phyloP scores from a whole-genome alignment of 129 eudicot genomes.

The Arctium lappa region DNA sequence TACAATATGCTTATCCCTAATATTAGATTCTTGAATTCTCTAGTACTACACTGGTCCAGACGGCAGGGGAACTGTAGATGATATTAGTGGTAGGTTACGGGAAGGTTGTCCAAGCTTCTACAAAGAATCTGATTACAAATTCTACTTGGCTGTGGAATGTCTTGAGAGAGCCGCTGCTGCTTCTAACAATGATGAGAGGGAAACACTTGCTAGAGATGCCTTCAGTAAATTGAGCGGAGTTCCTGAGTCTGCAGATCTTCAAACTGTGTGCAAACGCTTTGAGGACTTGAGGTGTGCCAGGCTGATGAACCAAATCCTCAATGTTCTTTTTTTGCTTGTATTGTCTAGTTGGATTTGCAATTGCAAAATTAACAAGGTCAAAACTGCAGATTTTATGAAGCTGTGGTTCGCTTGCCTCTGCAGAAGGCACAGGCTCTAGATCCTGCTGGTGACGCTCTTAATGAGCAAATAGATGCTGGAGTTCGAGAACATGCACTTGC shows the following conservation, averaged over 20 bases:
- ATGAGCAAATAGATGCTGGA: conserved; percentile 83
- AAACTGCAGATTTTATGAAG: conserved; percentile 87
- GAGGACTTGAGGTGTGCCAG: conserved; percentile 73
- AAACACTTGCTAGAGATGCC: conserved; percentile 87
- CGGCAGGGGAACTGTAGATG: conserved; percentile 98
- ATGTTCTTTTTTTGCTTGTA: neutral
- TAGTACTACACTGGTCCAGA: conserved; percentile 98
- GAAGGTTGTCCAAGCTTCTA: conserved; percentile 98
- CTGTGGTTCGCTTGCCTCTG: conserved; percentile 87
- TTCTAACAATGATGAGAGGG: conserved; percentile 65
- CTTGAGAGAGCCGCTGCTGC: conserved; percentile 95
- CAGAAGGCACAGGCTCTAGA: conserved; percentile 93
- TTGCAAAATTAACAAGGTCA: conserved; percentile 18
- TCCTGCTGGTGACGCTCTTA: conserved; percentile 89
- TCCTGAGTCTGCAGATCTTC: conserved; percentile 97
- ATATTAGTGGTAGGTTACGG: conserved; percentile 76
- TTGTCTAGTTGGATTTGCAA: neutral
- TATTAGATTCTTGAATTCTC: conserved; percentile 23
- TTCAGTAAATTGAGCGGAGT: conserved; percentile 76
- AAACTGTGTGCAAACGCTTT: conserved; percentile 87
- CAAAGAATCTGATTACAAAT: conserved; percentile 93
- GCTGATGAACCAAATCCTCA: neutral
- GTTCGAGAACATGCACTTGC: conserved; percentile 67
- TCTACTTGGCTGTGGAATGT: conserved; percentile 92
- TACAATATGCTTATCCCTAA: conserved; percentile 20